Evolutionary conservation across 148 eudicot species (phyloP), one percentile per base, ranked within the genome.

Genomic region (Gaultheria prostrata): DNA sequence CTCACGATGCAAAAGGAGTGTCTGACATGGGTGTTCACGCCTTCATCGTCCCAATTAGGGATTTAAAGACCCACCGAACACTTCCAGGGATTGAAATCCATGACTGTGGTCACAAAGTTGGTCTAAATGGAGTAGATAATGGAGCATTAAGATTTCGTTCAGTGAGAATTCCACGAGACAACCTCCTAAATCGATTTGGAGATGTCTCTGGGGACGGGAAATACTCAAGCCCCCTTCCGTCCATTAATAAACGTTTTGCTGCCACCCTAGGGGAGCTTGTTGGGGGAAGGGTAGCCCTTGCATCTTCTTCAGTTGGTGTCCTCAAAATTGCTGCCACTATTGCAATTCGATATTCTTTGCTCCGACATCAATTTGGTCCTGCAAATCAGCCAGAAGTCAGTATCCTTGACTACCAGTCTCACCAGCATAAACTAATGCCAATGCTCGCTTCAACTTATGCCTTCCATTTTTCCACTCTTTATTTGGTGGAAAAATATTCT

Each of bases 1-100:
- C 89, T 83, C 92, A 95, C 83, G 95, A 91, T 80, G 56, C 89
- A 43, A 94, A 89, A 82, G 97, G 92, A 57, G 63, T 86, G 70
- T 84, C 98, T 81, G 98, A 95, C 86, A 94, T 94, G 98, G 98
- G 98, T 80, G 98, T 96, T 45, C 98, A 96, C 63, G 98, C 98
- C 49, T 96, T 96, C 73, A 93, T 96, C 57, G 97, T 94, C 71
- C 98, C 98, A 54, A 94, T 96, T 51, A 86, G 98, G 84, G 98
- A 96, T 87, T 49, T 94, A 85, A 87, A 88, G 73, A 93, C 95
- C 82, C 97, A 94, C 83, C 85, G 89, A 76, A 86, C 90, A 81
- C 90, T 94, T 54, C 98, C 95, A 1, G 98, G 98, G 57, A 86
- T 96, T 81, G 98, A 94, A 85, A 94, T 96, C 80, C 90, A 94